Percentiles rank a stretch among this genome's conserved stretches.
Evolutionary conservation across 352 stramenopile genomes (phyloP).

Genomic region (Pythium brassicae): DNA sequence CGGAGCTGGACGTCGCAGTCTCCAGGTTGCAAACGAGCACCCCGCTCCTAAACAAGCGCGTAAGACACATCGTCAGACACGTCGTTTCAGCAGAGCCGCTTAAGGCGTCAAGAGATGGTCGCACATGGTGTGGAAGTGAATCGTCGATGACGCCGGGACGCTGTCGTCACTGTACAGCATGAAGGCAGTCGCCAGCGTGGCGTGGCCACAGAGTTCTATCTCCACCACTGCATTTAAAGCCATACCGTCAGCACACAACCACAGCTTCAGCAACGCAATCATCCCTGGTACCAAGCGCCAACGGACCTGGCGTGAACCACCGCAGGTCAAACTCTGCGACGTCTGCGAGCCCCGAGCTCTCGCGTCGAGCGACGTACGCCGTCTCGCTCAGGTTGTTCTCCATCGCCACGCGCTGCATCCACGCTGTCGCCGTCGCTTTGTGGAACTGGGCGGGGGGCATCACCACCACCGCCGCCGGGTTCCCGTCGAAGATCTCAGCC

Average conservation of each 20-base stretch:
- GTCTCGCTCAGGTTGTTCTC: slow-evolving; percentile 94
- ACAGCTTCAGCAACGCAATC: too few relatives aligned
- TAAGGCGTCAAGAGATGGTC: too few relatives aligned
- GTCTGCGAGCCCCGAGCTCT: slow-evolving; percentile 1
- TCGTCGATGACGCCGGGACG: slow-evolving; percentile 26
- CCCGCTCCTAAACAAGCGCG: slow-evolving; percentile 24
- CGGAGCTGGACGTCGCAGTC: not conserved
- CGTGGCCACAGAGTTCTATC: slow-evolving; percentile 90
- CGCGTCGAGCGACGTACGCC: slow-evolving; percentile 65
- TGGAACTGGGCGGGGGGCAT: slow-evolving; percentile 29
- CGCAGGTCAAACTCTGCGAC: slow-evolving; percentile 41
- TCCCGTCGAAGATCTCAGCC: slow-evolving; percentile 69
- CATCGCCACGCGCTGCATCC: slow-evolving; percentile 76
- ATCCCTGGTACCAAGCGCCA: too few relatives aligned
- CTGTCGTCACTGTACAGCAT: slow-evolving; percentile 61
- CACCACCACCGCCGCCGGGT: slow-evolving; percentile 89
- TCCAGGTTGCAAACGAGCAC: slow-evolving; percentile 37
- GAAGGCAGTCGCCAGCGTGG: slow-evolving; percentile 81
- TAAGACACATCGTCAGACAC: not conserved
- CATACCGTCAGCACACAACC: not conserved
- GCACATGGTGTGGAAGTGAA: slow-evolving; percentile 77
- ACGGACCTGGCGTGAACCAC: slow-evolving; percentile 60
- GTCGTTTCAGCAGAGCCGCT: not conserved
- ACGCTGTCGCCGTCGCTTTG: slow-evolving; percentile 18
- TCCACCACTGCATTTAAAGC: slow-evolving; percentile 37